Base-by-base conservation (phyloP, 2,329 filamentous ascomycete species). In the Geosmithia putterillii region DNA sequence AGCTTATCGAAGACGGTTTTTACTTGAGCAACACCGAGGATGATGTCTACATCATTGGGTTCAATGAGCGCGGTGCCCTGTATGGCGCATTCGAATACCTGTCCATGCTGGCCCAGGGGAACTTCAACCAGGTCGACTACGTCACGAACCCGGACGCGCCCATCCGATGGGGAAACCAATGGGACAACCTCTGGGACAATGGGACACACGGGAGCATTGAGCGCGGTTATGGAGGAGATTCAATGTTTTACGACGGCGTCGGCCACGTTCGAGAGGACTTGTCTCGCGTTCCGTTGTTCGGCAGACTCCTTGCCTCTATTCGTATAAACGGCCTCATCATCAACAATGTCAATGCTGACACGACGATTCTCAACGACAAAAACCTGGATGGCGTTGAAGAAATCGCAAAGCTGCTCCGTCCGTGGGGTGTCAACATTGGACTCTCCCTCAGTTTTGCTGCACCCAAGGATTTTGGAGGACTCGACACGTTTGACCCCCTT, bases 281-380 rank as follows among this genome's bases (percentile, higher is more conserved):
- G 17, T 76, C 72, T 2, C 73, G 80, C 0, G 75, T 72, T 0
- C 60, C 66, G 5, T 65, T 81, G 48, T 84, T 83, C 48, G 81
- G 76, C 1, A 78, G 81, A 1, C 65, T 86, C 3, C 61, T 85
- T 14, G 73, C 81, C 3, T 85, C 81, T 0, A 70, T 84, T 25
- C 64, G 78, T 14, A 60, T 86, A 50, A 86, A 86, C 48, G 81
- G 69, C 0, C 66, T 83, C 9, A 61, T 85, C 3, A 66, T 83
- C 51, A 86, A 85, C 61, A 86, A 86, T 45, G 81, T 85, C 52
- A 86, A 86, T 51, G 79, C 81, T 4, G 77, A 85, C 50, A 64
- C 71, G 2, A 66, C 65, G 0, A 61, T 81, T 0, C 61, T 85
- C 9, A 76, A 58, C 4, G 51, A 66, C 2, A 56, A 60, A 14